Evolutionary conservation across 495 filamentous ascomycete species (phyloP).

Genomic region (Jackrogersella multiformis): DNA sequence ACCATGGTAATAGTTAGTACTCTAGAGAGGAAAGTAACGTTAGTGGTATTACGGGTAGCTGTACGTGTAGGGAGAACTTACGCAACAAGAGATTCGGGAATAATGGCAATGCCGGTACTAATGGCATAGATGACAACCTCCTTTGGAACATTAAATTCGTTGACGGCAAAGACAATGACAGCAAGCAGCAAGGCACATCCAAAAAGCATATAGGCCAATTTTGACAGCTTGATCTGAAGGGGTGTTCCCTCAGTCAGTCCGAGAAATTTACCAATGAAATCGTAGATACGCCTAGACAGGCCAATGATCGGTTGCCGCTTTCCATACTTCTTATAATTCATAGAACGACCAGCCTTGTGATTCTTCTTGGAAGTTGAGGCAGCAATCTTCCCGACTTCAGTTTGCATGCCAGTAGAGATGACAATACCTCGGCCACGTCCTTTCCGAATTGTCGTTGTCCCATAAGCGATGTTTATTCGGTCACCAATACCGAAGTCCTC

Average conservation of each 20-base stretch:
- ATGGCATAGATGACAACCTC: slow-evolving; percentile 87
- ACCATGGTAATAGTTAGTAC: slow-evolving; percentile 80
- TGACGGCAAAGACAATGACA: slow-evolving; percentile 82
- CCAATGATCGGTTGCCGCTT: slow-evolving; percentile 67
- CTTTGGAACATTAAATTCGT: slow-evolving; percentile 71
- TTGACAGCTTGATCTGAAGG: slow-evolving; percentile 81
- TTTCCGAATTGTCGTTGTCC: slow-evolving; percentile 72
- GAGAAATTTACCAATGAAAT: slow-evolving; percentile 71
- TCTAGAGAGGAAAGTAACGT: slow-evolving; percentile 25
- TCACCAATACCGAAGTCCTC: slow-evolving; percentile 69
- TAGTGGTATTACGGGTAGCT: background rate
- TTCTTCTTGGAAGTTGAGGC: slow-evolving; percentile 66
- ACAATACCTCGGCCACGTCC: slow-evolving; percentile 74
- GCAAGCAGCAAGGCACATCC: slow-evolving; percentile 77
- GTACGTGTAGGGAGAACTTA: slow-evolving; percentile 37
- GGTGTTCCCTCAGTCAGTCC: slow-evolving; percentile 84
- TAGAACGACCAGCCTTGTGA: slow-evolving; percentile 67
- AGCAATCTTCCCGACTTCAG: slow-evolving; percentile 87
- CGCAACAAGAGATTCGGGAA: slow-evolving; percentile 75
- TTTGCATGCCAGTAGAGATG: slow-evolving; percentile 78
- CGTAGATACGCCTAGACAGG: slow-evolving; percentile 65
- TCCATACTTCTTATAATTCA: slow-evolving; percentile 71
- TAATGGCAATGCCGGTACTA: slow-evolving; percentile 75
- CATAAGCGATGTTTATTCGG: slow-evolving; percentile 74
- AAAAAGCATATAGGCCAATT: slow-evolving; percentile 79